Evolutionary conservation across 2,329 filamentous ascomycete genomes (phyloP), one percentile per base, ranked within the genome.

Genomic region (Paecilomyces sp.): DNA sequence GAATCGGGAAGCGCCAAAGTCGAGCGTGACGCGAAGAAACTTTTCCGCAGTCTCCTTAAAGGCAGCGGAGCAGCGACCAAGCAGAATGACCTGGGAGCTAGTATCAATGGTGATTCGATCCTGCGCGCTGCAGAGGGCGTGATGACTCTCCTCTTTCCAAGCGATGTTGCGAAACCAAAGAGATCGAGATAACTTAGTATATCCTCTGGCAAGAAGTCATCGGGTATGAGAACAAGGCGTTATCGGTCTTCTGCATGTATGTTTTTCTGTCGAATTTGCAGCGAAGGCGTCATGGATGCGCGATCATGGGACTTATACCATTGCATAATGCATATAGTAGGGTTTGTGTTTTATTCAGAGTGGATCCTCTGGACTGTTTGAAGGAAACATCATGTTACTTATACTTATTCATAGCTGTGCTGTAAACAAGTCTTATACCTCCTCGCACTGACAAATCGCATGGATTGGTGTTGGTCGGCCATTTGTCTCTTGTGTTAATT

Each of bases 1-100:
- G 53, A 58, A 6, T 58, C 56, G 8, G 60, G 60, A 55, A 58
- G 7, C 60, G 65, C 47, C 65, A 76, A 73, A 50, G 64, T 75
- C 22, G 72, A 76, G 52, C 66, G 65, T n/a, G 75, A 76, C 57
- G 65, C 70, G 9, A 76, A 73, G 59, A 70, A 68, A n/a, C 61
- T 77, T 31, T 77, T 77, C 52, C 65, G 71, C 55, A 67, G 66
- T n/a, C 60, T 77, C 55, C 59, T 77, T 8, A 68, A 56, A 47
- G 68, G 59, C 12, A 34, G 54, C 22, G n/a, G 52, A 31, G 34
- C 31, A 9, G 11, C 24, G 4, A 68, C 34, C 61, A 65, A 24
- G 57, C 57, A 52, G 34, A 22, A 56, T 41, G 58, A 25, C 56
- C 30, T 13, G 56, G 63, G 61, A 15, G 64, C 63, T 13, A 65